Base-by-base conservation (phyloP, 805 yeast genomes). In the Metschnikowia santaceciliae region DNA sequence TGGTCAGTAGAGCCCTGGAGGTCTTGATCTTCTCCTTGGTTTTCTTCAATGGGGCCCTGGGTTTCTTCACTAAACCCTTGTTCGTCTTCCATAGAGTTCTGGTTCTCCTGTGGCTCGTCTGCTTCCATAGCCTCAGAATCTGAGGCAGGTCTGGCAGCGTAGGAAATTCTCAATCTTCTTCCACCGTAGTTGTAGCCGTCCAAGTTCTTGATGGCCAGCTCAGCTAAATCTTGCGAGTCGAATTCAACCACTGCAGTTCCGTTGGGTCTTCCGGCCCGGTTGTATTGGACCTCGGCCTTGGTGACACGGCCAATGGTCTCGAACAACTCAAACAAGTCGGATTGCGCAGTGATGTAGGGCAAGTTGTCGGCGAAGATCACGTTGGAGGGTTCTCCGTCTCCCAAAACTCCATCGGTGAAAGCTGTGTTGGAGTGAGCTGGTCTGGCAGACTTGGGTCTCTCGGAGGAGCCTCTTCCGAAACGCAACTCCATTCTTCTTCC, bases 211-310 rank as follows among this genome's bases (percentile, higher is more conserved):
- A 92, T 82, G 46, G 96, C 92, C 44, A 76, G 71, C 45, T 82
- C 86, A 1, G 97, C 96, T 54, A 80, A 76, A 33, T 80, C 88
- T 32, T 74, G 77, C 49, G 76, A 74, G 53, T 79, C 84, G 64
- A 88, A 88, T 65, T 84, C 80, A 41, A 92, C 90, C 46, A 90
- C 90, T n/a, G 96, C 97, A 56, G 77, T 72, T 32, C 97, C 98
- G 1, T 85, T 75, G 15, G 96, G 82, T 62, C 83, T 78, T 36
- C 92, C 92, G 35, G 70, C 69, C 3, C 74, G 64, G 53, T 60
- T 62, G 60, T 67, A 79, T 65, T 83, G 88, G 54, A 92, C 76
- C 66, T 89, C 96, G 19, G 97, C 96, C 40, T 77, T 78, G 38
- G 69, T 73, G 15, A 92, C 89, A 45, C 79, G 72, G 20, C 96